Base-by-base conservation (phyloP, 2,329 filamentous ascomycete species). In the Celoporthe dispersa region DNA sequence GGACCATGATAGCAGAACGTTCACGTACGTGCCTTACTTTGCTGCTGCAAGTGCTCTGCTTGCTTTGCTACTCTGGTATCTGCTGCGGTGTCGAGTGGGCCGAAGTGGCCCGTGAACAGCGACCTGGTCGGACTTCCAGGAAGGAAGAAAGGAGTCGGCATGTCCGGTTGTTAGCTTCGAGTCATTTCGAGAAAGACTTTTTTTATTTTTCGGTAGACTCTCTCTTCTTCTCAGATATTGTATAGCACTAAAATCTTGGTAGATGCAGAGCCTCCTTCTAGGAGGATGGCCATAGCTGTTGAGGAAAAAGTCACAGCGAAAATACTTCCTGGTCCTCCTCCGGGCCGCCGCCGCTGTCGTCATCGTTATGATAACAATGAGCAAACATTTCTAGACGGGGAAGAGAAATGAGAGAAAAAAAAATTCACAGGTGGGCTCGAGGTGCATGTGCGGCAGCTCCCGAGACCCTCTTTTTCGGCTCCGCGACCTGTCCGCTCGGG, bases 381-480 rank as follows among this genome's bases (percentile, higher is more conserved):
- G 44, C n/a, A 48, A n/a, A 48, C 5, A 48, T 48, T 11, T 48
- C 44, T n/a, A 9, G 44, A 48, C 6, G 11, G 44, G 44, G 48
- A 51, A n/a, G 48, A 28, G n/a, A 25, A 6, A 28, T 48, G 11
- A 28, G 5, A 55, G 9, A 51, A 28, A 55, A 25, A 51, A 51
- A 55, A 31, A 25, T 28, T 31, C 6, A 7, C n/a, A 11, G 51
- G 25, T 31, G 51, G 51, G 25, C 51, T 12, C 9, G 12, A 33
- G 11, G 31, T 33, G 25, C 39, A 19, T 37, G n/a, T 16, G 66
- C 59, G 59, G 66, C 48, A 57, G 59, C 39, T 39, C 39, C 66
- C 66, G 66, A 62, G 37, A 37, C n/a, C 60, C 60, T 33, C 44
- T 48, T 48, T 48, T 31, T 63, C 60, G 60, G 66, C 66, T 63